Evolutionary conservation across 2,329 filamentous ascomycete species (phyloP), one percentile per base, ranked within the genome.

Genomic region (Cladorrhinum sp.): DNA sequence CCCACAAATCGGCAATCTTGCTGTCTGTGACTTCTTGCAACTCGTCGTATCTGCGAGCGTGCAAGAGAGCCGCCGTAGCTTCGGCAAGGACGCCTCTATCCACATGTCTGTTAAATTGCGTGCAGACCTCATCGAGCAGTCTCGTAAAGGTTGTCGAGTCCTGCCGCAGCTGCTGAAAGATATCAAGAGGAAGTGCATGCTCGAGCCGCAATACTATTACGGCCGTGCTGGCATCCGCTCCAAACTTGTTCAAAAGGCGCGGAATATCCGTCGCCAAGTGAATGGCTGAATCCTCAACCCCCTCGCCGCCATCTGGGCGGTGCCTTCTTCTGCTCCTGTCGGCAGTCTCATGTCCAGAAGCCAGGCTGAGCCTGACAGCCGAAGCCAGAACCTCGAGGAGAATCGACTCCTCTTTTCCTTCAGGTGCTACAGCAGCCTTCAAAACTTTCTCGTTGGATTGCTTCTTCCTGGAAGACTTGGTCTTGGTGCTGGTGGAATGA

Each of bases 101-200:
- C 49, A 91, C 90, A 71, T 99, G 95, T n/a, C 92, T 87, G 68
- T 90, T 87, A 76, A 99, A 98, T 69, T 99, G 95, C 61, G 91
- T 92, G 73, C 91, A 92, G 68, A 98, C 92, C 69, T 97, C 93
- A 67, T 96, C 92, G 1, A 99, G 80, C 28, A 98, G 78, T 21
- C 88, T 86, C 6, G 88, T 85, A 71, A 96, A 96, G 1, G 87
- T 88, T 1, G 89, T 87, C 0, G 91, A 86, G 66, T 96, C 92
- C 72, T 96, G 92, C 56, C 93, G 88, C 39, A 98, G 79, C 70
- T 96, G 91, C 71, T 93, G 89, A 71, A 98, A 96, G 21, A 93
- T 85, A 46, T 94, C 90, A 1, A 97, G 82, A 66, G 96, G 91
- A 21, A 99, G 85, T 42, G 91, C 86, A 70, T 94, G 91, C 72